Evolutionary conservation across 495 filamentous ascomycete species (phyloP).

Genomic region (Aspergillus nanangensis): DNA sequence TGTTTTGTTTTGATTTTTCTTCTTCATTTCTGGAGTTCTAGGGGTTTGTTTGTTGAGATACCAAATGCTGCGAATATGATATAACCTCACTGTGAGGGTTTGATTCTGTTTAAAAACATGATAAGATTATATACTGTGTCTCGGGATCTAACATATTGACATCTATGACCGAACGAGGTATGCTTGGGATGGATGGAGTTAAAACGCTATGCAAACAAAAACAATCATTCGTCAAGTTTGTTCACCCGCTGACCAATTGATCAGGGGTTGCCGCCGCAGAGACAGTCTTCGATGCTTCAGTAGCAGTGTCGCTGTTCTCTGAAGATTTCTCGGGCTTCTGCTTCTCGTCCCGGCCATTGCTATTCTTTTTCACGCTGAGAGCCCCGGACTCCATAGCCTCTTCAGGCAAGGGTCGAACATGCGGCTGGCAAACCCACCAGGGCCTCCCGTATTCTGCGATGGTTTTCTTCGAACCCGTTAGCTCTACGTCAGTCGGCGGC

Average conservation of each 20-base stretch:
- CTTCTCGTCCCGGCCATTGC: conserved; percentile 18
- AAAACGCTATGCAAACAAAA: conserved; percentile 2
- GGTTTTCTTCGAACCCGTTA: conserved; percentile 57
- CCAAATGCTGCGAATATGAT: background rate
- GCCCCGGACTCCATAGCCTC: conserved; percentile 82
- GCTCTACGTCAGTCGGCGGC: conserved; percentile 25
- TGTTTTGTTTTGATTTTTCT: background rate
- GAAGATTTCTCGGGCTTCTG: conserved; percentile 10
- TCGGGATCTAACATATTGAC: no score
- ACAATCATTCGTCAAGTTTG: no score
- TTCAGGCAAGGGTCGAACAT: conserved; percentile 80
- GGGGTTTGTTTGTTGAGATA: background rate
- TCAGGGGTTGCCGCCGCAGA: conserved; percentile 27
- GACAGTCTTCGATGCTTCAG: conserved; percentile 11
- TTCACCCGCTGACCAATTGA: conserved; percentile 33
- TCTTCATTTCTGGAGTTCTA: background rate
- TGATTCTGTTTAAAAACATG: background rate
- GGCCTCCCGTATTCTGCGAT: conserved; percentile 70
- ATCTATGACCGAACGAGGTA: no score
- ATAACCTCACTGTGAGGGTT: no score
- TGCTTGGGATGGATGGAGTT: no score
- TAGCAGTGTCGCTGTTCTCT: conserved; percentile 12
- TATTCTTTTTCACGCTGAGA: conserved; percentile 61
- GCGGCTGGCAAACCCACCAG: conserved; percentile 92
- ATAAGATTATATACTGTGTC: conserved; percentile 3